phyloP scores from a whole-genome alignment of 495 filamentous ascomycete species.

The Sporormia fimetaria region DNA sequence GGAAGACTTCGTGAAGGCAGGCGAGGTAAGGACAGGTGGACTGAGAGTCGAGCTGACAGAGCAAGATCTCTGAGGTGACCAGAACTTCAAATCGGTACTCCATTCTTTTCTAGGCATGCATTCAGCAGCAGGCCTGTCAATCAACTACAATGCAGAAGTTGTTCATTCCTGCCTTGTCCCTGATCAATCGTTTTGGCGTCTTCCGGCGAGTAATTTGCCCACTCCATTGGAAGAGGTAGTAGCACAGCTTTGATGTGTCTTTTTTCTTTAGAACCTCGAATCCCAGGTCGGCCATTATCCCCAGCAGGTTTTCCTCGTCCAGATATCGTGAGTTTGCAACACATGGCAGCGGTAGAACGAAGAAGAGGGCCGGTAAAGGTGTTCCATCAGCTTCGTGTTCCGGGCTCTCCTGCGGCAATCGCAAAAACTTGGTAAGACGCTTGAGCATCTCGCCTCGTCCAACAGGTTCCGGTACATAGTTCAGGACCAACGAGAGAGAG shows the following conservation, averaged over 20 bases:
- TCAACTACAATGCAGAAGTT: slow-evolving; percentile 23
- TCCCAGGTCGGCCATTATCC: slow-evolving; percentile 67
- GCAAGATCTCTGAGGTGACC: too few species aligned
- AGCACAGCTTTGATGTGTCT: slow-evolving; percentile 70
- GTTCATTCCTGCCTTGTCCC: slow-evolving; percentile 11
- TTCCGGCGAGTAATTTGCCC: slow-evolving; percentile 10
- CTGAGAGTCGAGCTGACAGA: too few species aligned
- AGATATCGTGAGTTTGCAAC: slow-evolving; percentile 87
- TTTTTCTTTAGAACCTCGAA: slow-evolving; percentile 57
- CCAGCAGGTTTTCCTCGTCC: slow-evolving; percentile 54
- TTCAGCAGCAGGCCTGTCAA: too few species aligned
- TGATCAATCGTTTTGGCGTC: slow-evolving; percentile 9
- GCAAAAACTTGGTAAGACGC: slow-evolving; percentile 58
- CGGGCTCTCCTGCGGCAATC: slow-evolving; percentile 5
- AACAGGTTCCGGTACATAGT: slow-evolving; percentile 73
- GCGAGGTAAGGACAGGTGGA: too few species aligned
- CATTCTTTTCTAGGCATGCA: too few species aligned
- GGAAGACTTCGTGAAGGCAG: too few species aligned
- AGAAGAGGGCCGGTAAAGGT: slow-evolving; percentile 66
- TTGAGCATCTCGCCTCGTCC: slow-evolving; percentile 78
- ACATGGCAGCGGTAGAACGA: slow-evolving; percentile 83
- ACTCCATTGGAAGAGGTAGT: slow-evolving; percentile 64
- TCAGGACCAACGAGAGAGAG: slow-evolving; percentile 87
- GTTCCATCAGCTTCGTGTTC: slow-evolving; percentile 10
- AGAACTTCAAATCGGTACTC: too few species aligned